Evolutionary conservation across 208 protist species (phyloP).

Genomic region (Acanthamoeba castellanii): DNA sequence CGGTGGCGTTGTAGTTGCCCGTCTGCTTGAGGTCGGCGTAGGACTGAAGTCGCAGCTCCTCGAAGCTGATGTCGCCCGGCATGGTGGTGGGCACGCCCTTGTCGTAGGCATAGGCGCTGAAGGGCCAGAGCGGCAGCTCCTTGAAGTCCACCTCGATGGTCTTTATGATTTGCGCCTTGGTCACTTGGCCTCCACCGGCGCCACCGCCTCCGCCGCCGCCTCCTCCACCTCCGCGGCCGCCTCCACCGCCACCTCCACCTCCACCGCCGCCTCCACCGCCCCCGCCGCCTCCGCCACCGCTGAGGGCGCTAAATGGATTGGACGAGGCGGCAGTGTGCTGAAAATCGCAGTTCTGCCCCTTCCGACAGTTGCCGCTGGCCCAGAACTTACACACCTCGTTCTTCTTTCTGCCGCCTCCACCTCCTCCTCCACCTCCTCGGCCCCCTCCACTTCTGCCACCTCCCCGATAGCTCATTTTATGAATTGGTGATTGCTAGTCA

Average conservation of each 20-base stretch:
- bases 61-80: constrained; percentile 6
- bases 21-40: background rate
- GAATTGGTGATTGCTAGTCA: background rate
- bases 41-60: constrained; percentile 6
- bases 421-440: background rate
- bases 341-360: constrained; percentile 20
- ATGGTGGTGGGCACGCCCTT: constrained; percentile 21
- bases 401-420: background rate
- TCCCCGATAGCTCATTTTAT: background rate
- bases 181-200: background rate
- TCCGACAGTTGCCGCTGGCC: background rate
- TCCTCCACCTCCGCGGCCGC: background rate
- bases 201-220: background rate
- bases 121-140: background rate
- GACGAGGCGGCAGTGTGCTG: background rate
- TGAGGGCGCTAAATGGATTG: constrained; percentile 3
- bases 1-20: background rate
- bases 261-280: background rate
- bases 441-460: background rate
- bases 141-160: constrained; percentile 28
- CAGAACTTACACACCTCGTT: constrained; percentile 16
- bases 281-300: background rate
- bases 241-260: background rate
- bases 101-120: constrained; percentile 22
- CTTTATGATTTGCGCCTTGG: background rate